Base-by-base conservation (phyloP, 805 yeast species). In the Komagataella mondaviorum region DNA sequence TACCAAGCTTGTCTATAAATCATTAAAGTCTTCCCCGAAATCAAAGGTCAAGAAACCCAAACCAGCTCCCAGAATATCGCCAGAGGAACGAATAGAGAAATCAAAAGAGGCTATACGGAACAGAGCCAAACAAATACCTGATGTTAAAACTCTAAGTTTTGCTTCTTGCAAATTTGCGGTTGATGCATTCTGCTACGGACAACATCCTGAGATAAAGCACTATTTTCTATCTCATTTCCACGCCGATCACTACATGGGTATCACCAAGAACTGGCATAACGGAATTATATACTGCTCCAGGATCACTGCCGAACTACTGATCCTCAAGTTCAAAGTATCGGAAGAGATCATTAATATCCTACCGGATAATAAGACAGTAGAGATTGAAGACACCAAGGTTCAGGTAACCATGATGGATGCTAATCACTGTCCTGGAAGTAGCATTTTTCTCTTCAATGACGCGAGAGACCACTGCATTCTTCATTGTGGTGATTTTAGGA, bases 401-500 rank as follows among this genome's bases (percentile, higher is more conserved):
- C 71, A 71, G 43, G 89, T 88, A 0, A 76, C 81, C 0, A 70
- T 82, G 10, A 65, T 84, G 5, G 89, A 87, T 57, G 99, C 98
- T 0, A 91, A 93, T 58, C 99, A 93, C 66, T 93, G 99, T 65
- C 99, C 99, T 1, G 99, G 99, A 1, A 88, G 97, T 2, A 88
- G 80, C 0, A 76, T 93, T 0, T 85, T 90, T 54, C 65, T 89
- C 10, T 85, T 88, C 58, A 83, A 82, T 58, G 65, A 74, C 3
- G 63, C 68, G 0, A 48, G 64, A 0, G 51, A 55, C 1, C 52
- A 53, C 2, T 61, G 64, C 16, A 66, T 65, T 46, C 66, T 93
- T 36, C 99, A 93, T 63, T 89, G 97, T 50, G 99, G 99, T 2
- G 99, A 93, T 66, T 93, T 91, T 60, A 70, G 99, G 52, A 88